Base-by-base conservation (phyloP, 2,329 filamentous ascomycete species). In the Triangularia verruculosa region DNA sequence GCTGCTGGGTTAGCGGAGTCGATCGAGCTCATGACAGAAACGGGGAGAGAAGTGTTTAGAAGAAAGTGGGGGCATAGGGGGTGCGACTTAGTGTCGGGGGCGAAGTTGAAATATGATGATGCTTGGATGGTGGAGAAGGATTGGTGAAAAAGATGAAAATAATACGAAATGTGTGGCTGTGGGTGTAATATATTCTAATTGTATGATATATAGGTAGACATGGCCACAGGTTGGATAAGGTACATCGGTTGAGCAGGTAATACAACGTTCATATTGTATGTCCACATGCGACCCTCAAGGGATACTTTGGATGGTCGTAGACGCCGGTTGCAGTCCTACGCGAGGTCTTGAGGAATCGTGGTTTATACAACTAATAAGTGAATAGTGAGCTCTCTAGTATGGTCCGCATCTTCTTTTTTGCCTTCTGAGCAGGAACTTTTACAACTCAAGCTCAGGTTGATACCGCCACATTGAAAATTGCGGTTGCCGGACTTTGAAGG, bases 1-100 rank as follows among this genome's bases (percentile, higher is more conserved):
- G 67, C 78, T 0, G 76, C 76, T 1, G 83, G 82, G 1, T 74
- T 83, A 59, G 75, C 78, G 3, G 71, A 74, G 55, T 78, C 74
- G 1, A 77, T 83, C 62, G 75, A 78, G 62, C 73, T 83, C 58
- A 70, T 79, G 17, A 80, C 79, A 27, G 79, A 81, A 66, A 76
- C 78, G 17, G 81, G 81, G 0, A 70, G 74, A n/a, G 73, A 75
- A 64, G 73, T 80, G 5, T 79, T 74, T 61, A 72, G 76, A 2
- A 70, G 75, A 34, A 79, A 79, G 54, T 79, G 78, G 78, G 78
- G 78, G 9, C 77, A 78, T 65, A 71, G 74, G 17, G 77, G 76
- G 47, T 79, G 78, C 64, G 73, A 76, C 54, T 65, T 78, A 59
- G 61, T 64, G 3, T n/a, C 47, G 3, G 62, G 56, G 1, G 61